Percentiles rank a stretch among this genome's conserved stretches.
These are phyloP conservation scores for Bidens hawaiensis DNA, from an alignment of 140 eudicot species.

Conservation along the genomic window DNA sequence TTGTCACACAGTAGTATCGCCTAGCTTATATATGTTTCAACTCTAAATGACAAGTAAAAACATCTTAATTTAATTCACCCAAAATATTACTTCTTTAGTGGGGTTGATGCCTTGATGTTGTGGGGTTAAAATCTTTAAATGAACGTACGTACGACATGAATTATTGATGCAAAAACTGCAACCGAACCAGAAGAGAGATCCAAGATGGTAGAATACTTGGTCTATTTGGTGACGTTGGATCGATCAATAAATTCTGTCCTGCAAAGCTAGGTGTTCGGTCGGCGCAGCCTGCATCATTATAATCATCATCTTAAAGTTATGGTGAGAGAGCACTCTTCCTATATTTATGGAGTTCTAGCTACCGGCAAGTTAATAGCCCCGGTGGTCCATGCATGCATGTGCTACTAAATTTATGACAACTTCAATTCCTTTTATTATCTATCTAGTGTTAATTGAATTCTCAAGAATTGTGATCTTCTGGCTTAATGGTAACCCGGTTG, in stretches of 20 bases:
- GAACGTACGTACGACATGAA: constrained; percentile 15
- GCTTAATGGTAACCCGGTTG: too few relatives aligned
- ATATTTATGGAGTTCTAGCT: constrained; percentile 19
- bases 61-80: too few relatives aligned
- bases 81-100: too few relatives aligned
- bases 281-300: constrained; percentile 33
- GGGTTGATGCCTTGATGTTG: not conserved
- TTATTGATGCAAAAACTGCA: constrained; percentile 26
- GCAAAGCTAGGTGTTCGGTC: constrained; percentile 16
- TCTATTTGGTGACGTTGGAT: constrained; percentile 1
- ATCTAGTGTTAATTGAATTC: too few relatives aligned
- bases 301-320: not conserved
- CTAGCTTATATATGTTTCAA: too few relatives aligned
- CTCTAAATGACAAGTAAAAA: too few relatives aligned
- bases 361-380: constrained; percentile 22
- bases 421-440: too few relatives aligned
- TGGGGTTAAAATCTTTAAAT: constrained; percentile 26
- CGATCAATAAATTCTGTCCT: constrained; percentile 10
- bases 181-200: constrained; percentile 11
- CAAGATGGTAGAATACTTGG: too few relatives aligned
- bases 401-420: constrained; percentile 19
- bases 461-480: too few relatives aligned
- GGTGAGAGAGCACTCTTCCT: not conserved
- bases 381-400: constrained; percentile 27
- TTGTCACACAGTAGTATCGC: too few relatives aligned